Evolutionary conservation across 805 yeast genomes (phyloP).

Genomic region (Wickerhamomyces silvicola): DNA sequence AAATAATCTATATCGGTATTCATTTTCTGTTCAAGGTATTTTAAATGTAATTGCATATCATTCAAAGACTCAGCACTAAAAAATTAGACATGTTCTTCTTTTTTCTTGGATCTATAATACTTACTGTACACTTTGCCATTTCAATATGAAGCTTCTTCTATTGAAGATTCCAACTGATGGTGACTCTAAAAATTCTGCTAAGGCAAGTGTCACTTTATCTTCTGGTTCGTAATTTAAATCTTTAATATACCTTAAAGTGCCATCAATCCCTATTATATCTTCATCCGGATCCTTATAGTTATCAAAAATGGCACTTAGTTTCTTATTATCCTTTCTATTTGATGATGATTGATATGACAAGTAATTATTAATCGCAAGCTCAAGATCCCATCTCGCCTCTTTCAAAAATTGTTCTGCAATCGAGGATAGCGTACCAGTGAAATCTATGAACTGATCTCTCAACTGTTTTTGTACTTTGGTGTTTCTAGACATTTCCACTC

Average conservation of each 20-base stretch:
- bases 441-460: constrained; percentile 23
- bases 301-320: constrained; percentile 13
- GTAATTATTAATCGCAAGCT: constrained; percentile 23
- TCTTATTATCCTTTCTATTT: constrained; percentile 10
- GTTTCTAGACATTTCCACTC: constrained; percentile 19
- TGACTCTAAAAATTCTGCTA: constrained; percentile 63
- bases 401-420: constrained; percentile 20
- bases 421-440: constrained; percentile 18
- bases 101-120: background rate
- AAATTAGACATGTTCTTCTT: background rate
- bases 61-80: constrained; percentile 24
- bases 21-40: constrained; percentile 28
- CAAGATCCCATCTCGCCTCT: constrained; percentile 18
- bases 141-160: constrained; percentile 40
- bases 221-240: constrained; percentile 72
- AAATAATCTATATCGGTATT: constrained; percentile 35
- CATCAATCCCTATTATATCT: constrained; percentile 62
- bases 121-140: constrained; percentile 41
- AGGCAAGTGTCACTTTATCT: constrained; percentile 59
- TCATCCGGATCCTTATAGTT: constrained; percentile 15
- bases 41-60: constrained; percentile 41
- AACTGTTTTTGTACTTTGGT: constrained; percentile 17
- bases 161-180: constrained; percentile 61
- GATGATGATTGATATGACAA: constrained; percentile 15
- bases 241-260: constrained; percentile 60